Base-by-base conservation (phyloP, 805 yeast species). In the Priceomyces fermenticarens region DNA sequence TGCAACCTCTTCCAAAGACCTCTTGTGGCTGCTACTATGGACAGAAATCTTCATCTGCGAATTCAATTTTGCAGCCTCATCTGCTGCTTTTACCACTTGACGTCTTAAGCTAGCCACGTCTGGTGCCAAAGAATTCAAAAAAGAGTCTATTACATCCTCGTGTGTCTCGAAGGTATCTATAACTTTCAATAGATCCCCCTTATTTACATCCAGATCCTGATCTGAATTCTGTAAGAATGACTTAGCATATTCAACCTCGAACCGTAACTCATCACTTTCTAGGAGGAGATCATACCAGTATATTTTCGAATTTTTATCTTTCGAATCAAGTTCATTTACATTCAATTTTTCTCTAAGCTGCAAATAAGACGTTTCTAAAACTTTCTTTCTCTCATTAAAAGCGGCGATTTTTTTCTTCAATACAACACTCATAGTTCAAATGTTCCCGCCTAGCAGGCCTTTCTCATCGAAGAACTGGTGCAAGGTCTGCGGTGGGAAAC, bases 51-150 rank as follows among this genome's bases (percentile, higher is more conserved):
- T 5, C 7, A 32, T 27, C 15, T 44, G 53, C 17, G 45, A 40
- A n/a, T 54, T 51, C 5, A 63, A 45, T 38, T 52, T 53, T 2
- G 63, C 67, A 3, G 63, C 69, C 39, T 62, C 65, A 14, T 47
- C 42, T 7, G 69, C 67, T 36, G 55, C 63, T 29, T 62, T 65
- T 31, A 41, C 43, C 12, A 59, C 45, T 32, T 56, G 58, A 13
- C 66, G 49, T 36, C 69, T 50, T 17, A 61, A 43, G n/a, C 56
- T 57, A 4, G 61, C 54, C 32, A 64, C 46, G 15, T 41, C 52
- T 7, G 54, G 62, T 8, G 50, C 45, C 30, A 34, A 48, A 9
- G 45, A 46, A 31, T 45, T 41, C 26, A 63, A 41, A n/a, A 51
- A 53, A 3, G 54, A 51, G 10, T 58, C 39, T 16, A 62, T 40